These are phyloP conservation scores for Podila verticillata DNA, from an alignment of 192 early-diverging fungal genomes.

Conservation along the genomic window DNA sequence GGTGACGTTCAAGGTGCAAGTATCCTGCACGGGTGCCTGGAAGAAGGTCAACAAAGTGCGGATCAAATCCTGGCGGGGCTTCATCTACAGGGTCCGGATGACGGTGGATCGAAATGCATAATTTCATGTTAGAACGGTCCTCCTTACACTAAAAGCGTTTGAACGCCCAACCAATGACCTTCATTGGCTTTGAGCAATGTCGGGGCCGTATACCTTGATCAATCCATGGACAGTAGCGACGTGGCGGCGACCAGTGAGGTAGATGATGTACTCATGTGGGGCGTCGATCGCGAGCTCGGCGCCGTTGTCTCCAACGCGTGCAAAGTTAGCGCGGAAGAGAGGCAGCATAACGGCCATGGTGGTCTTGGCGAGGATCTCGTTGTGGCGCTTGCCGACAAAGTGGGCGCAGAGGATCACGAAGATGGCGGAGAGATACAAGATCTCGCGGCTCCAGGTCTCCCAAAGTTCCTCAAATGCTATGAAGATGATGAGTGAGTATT, in stretches of 20 bases:
- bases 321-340: constrained; percentile 46
- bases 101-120: background rate
- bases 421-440: constrained; percentile 36
- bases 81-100: constrained; percentile 18
- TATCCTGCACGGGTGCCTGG: constrained; percentile 18
- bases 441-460: constrained; percentile 19
- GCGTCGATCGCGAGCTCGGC: constrained; percentile 48
- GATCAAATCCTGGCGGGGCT: constrained; percentile 46
- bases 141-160: background rate
- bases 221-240: constrained; percentile 48
- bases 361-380: constrained; percentile 47
- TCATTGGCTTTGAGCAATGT: background rate
- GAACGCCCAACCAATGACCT: background rate
- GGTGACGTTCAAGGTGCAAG: constrained; percentile 47
- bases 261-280: constrained; percentile 49
- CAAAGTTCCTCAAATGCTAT: constrained; percentile 27
- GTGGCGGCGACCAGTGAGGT: constrained; percentile 46
- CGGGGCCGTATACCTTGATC: constrained; percentile 26
- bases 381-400: constrained; percentile 39
- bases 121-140: too few species aligned
- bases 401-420: constrained; percentile 26
- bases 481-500: background rate
- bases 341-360: constrained; percentile 52
- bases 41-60: constrained; percentile 31
- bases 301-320: constrained; percentile 46